Base-by-base conservation (phyloP, 2,329 filamentous ascomycete genomes). In the Epichloe elymi region DNA sequence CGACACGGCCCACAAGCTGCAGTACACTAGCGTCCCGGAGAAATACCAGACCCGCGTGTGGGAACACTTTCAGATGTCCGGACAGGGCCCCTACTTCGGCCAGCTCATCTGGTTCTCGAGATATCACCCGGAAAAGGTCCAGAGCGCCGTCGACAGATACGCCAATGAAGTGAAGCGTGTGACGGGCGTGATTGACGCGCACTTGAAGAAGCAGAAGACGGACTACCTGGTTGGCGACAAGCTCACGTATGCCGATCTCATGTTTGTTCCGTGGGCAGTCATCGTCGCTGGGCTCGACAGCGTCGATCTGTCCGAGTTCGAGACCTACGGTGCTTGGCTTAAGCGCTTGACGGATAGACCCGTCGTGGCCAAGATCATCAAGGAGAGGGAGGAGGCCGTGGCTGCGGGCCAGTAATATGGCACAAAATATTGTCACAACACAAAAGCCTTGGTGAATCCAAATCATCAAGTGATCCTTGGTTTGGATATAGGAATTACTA, bases 1-100 rank as follows among this genome's bases (percentile, higher is more conserved):
- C 47, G 57, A 62, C 44, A 56, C 57, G 11, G 17, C 46, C 37
- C 37, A 50, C 42, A 49, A 49, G 20, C 37, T 58, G 6, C 54
- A 26, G 42, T 56, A 55, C 54, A 19, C 49, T 0, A 47, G 37
- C 14, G 48, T 40, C 11, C 49, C 54, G 1, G 53, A 59, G 36
- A 54, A 54, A n/a, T 48, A 56, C 39, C 41, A 52, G 8, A 48
- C 54, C 8, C 54, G 54, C 10, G 30, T 48, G 4, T 59, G 55
- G 56, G 43, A 52, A 15, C 51, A 57, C 48, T 60, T 60, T 38
- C 56, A 59, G 38, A 57, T 56, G 48, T 55, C 53, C 38, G 57
- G 55, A 1, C 63, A 66, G 50, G 64, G 63, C 2, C 65, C 62
- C 10, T 65, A 65, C 44, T 63, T 58, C 38, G 61, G 60, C 39